Conservation (phyloP, 2,329 filamentous ascomycete genomes). For the Paraphaeosphaeria minitans region DNA sequence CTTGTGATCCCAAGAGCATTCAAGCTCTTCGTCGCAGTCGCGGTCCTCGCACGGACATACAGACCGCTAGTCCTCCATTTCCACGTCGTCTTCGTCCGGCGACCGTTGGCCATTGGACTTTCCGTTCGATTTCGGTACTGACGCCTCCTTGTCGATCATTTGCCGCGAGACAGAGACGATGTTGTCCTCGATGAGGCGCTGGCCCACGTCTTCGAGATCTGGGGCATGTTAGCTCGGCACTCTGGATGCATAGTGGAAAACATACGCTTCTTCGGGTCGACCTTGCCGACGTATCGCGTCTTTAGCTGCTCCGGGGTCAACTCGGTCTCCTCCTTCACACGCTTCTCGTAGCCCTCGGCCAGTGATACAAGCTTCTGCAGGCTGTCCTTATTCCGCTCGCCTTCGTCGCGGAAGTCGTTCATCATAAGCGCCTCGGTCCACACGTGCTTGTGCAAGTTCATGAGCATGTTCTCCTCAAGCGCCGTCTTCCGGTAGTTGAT, state of each 20-base stretch:
- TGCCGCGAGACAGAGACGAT: slow-evolving; percentile 97
- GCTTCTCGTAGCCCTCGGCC: slow-evolving; percentile 96
- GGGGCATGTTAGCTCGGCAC: slow-evolving; percentile 24
- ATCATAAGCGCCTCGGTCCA: slow-evolving; percentile 98
- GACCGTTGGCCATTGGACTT: slow-evolving; percentile 25
- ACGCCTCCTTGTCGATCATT: slow-evolving; percentile 99
- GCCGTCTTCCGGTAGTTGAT: slow-evolving; percentile 99
- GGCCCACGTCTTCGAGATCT: slow-evolving; percentile 92
- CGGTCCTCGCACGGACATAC: background rate
- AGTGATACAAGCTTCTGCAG: slow-evolving; percentile 85
- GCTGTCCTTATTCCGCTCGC: slow-evolving; percentile 81
- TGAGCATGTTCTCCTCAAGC: slow-evolving; percentile 98
- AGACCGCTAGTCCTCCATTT: slow-evolving; percentile 7
- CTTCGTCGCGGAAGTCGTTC: slow-evolving; percentile 90
- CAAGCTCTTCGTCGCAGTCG: background rate
- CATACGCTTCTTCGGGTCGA: slow-evolving; percentile 95
- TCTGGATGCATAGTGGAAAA: slow-evolving; percentile 13
- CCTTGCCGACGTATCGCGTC: slow-evolving; percentile 97
- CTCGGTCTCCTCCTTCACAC: slow-evolving; percentile 98
- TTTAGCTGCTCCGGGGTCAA: slow-evolving; percentile 96
- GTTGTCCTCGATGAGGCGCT: slow-evolving; percentile 98
- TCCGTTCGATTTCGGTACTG: slow-evolving; percentile 67
- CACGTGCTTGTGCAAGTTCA: slow-evolving; percentile 99
- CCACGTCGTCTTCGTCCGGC: background rate
- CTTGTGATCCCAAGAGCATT: background rate